These are phyloP conservation scores for Fusarium stilboides DNA, from an alignment of 2,329 filamentous ascomycete genomes.

Conservation along the genomic window DNA sequence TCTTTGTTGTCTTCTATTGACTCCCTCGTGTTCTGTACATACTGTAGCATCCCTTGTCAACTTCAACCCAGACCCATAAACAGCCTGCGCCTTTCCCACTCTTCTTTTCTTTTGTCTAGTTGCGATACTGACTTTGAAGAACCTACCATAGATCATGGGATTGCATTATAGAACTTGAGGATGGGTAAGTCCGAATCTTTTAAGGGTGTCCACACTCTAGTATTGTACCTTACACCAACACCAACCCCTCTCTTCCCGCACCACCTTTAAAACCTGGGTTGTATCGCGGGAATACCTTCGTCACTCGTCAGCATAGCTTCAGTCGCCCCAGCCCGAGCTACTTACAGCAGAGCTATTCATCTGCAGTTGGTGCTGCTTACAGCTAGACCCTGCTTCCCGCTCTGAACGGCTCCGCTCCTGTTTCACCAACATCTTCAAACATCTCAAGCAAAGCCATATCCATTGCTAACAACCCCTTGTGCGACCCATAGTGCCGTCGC, in stretches of 20 bases:
- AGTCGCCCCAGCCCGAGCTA: conserved; percentile 8
- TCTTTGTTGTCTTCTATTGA: conserved; percentile 41
- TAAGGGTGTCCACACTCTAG: conserved; percentile 38
- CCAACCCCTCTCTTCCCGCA: conserved; percentile 46
- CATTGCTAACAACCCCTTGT: conserved; percentile 48
- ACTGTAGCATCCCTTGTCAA: conserved; percentile 39
- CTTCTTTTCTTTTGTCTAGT: conserved; percentile 26
- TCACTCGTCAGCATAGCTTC: conserved; percentile 16
- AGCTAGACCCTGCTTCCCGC: conserved; percentile 25
- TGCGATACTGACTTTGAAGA: conserved; percentile 31
- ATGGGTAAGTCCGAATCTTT: conserved; percentile 54
- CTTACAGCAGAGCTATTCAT: conserved; percentile 8
- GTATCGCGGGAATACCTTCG: conserved; percentile 48
- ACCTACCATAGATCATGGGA: conserved; percentile 52
- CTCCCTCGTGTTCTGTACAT: conserved; percentile 41
- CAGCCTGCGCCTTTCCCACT: conserved; percentile 22
- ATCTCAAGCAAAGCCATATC: conserved; percentile 31
- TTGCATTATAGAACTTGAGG: conserved; percentile 51
- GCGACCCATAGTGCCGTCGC: conserved; percentile 67
- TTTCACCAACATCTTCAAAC: conserved; percentile 42
- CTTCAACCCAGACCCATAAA: conserved; percentile 27
- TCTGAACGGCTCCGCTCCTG: conserved; percentile 31
- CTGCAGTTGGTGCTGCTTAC: conserved; percentile 13
- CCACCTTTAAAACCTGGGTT: conserved; percentile 38
- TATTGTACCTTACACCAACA: conserved; percentile 30